Conservation (phyloP, 768 basidiomycete species). For the Boletus rubroflammeus region DNA sequence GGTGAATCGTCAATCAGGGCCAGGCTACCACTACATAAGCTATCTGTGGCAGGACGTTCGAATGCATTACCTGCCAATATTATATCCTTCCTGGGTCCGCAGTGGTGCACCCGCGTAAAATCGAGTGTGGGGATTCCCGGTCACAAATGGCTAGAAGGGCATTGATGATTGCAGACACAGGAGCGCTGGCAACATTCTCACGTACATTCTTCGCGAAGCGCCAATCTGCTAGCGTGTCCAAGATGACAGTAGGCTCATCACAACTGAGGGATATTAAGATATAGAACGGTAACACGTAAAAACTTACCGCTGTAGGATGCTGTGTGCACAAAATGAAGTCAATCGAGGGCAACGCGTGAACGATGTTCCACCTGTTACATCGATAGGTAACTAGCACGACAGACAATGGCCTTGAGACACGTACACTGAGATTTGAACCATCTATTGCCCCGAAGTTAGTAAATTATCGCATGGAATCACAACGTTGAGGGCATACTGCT, state of each 20-base stretch:
- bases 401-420: slow-evolving; percentile 18
- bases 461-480: neutral
- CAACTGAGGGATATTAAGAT: slow-evolving; percentile 41
- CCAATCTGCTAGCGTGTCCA: slow-evolving; percentile 83
- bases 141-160: slow-evolving; percentile 60
- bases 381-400: neutral
- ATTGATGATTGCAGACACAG: neutral
- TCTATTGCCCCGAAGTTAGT: slow-evolving; percentile 34
- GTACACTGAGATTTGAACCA: slow-evolving; percentile 91
- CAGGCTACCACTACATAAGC: slow-evolving; percentile 42
- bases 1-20: slow-evolving; percentile 84
- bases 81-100: slow-evolving; percentile 84
- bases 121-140: slow-evolving; percentile 60
- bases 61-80: slow-evolving; percentile 70
- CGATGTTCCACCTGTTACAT: slow-evolving; percentile 43
- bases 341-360: slow-evolving; percentile 46
- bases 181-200: slow-evolving; percentile 1
- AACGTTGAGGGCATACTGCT: slow-evolving; percentile 54
- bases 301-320: slow-evolving; percentile 69
- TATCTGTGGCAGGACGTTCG: neutral
- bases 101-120: slow-evolving; percentile 94
- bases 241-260: slow-evolving; percentile 83
- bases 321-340: slow-evolving; percentile 78
- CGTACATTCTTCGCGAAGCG: slow-evolving; percentile 80
- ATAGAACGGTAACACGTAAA: neutral